Base-by-base conservation (phyloP, 257 asterid genomes). In the Gentiana dahurica region DNA sequence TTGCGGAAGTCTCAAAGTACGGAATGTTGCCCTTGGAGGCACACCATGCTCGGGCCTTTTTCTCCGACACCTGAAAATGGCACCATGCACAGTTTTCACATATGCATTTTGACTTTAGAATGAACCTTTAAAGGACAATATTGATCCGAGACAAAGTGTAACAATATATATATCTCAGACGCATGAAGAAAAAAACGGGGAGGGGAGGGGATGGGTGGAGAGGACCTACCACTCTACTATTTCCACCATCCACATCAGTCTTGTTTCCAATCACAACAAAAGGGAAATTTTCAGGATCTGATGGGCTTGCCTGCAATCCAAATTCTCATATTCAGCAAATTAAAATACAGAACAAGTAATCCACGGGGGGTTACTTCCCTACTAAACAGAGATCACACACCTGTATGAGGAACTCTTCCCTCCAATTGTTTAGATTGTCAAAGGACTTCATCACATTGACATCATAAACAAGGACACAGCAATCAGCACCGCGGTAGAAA, bases 401-500 rank as follows among this genome's bases (percentile, higher is more conserved):
- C 97, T 91, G 98, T 65, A 91, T 91, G 55, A 91, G 78, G 77
- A 91, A 91, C 63, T 91, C 98, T 70, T 91, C 97, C 73, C 95
- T 85, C 98, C 98, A 91, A 34, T 85, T 85, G 71, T 91, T 87
- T 53, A 91, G 89, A 75, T 83, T 81, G 62, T 91, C 98, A 59
- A 91, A 91, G 38, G 98, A 91, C 73, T 91, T 91, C 89, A 77
- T 81, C 67, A 80, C 89, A 68, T 91, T 91, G 52, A 83, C 97
- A 65, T 92, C 99, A 71, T 92, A 85, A 15, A 83, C 94, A 80
- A 92, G 99, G 65, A 92, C 95, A 65, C 99, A 92, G 67, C 97
- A 92, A 80, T 92, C 99, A 47, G 99, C 99, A 60, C 99, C 99
- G 2, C 99, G 97, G 77, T 92, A 92, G 67, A 92, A 92, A 33